Evolutionary conservation across 2,329 filamentous ascomycete genomes (phyloP).

Genomic region (Aspergillus brasiliensis): DNA sequence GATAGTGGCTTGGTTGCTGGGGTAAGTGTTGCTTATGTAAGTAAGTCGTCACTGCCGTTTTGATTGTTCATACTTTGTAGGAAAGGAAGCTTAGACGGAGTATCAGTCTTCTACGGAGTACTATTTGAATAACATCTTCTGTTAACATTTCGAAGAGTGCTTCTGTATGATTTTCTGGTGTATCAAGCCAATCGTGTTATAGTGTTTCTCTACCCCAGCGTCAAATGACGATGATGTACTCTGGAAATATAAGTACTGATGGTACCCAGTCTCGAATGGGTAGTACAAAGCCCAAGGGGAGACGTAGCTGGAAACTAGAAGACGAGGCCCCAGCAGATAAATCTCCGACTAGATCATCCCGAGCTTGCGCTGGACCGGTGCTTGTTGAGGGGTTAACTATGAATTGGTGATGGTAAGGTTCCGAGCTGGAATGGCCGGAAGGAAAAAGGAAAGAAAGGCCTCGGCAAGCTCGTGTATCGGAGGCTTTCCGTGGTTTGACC

Average conservation of each 20-base stretch:
- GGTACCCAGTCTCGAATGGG: not conserved
- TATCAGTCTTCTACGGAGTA: not conserved
- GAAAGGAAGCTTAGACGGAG: not conserved
- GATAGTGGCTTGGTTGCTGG: constrained; percentile 30
- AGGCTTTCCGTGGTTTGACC: not conserved
- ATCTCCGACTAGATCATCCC: not conserved
- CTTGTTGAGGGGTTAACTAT: too few species aligned
- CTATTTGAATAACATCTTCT: too few species aligned
- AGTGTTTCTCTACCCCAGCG: not conserved
- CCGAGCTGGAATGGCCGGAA: not conserved
- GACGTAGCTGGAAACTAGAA: not conserved
- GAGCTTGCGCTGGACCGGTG: too few species aligned
- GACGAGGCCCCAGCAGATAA: not conserved
- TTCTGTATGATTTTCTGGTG: not conserved
- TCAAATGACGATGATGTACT: not conserved
- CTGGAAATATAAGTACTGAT: not conserved
- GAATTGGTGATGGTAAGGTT: not conserved
- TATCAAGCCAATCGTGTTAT: not conserved
- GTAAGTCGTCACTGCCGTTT: not conserved
- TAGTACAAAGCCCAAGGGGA: not conserved
- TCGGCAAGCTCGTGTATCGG: not conserved
- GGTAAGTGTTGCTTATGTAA: constrained; percentile 20
- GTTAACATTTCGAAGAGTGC: not conserved
- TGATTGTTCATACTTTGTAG: not conserved
- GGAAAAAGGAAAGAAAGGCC: not conserved